These are phyloP conservation scores for Coix lacrymajobi DNA, from an alignment of 176 grass and related monocot species.

Conservation along the genomic window DNA sequence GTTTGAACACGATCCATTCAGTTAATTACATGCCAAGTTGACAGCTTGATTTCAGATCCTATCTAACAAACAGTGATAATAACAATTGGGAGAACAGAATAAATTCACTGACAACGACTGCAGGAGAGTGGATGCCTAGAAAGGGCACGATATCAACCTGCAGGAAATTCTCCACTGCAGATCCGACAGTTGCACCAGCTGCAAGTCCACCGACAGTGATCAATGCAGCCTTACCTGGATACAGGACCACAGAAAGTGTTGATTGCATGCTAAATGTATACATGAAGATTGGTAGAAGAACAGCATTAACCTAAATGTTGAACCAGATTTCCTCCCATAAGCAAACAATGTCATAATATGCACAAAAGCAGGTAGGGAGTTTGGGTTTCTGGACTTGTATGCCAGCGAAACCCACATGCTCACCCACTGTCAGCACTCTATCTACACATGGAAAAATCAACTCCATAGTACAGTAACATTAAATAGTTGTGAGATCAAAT, in stretches of 20 bases:
- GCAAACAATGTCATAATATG: conserved; percentile 20
- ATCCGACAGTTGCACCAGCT: conserved; percentile 66
- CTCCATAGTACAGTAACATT: background rate
- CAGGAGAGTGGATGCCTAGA: conserved; percentile 76
- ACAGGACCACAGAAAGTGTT: conserved; percentile 32
- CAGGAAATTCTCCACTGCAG: conserved; percentile 78
- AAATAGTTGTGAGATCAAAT: background rate
- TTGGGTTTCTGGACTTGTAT: conserved; percentile 13
- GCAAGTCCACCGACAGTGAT: conserved; percentile 72
- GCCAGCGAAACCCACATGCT: background rate
- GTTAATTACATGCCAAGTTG: conserved; percentile 59
- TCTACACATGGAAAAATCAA: background rate
- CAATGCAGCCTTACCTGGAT: conserved; percentile 85
- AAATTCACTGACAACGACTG: conserved; percentile 90
- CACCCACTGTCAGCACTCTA: conserved; percentile 12
- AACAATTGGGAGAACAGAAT: conserved; percentile 89
- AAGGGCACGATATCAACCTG: conserved; percentile 94
- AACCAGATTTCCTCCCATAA: conserved; percentile 17
- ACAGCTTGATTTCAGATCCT: conserved; percentile 36
- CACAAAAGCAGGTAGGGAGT: conserved; percentile 27
- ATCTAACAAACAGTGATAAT: conserved; percentile 74
- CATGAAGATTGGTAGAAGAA: conserved; percentile 28
- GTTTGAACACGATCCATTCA: conserved; percentile 11
- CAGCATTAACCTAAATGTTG: conserved; percentile 4
- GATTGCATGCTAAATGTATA: conserved; percentile 19